Evolutionary conservation across 345 rosid species (phyloP).

Genomic region (Linum trigynum): DNA sequence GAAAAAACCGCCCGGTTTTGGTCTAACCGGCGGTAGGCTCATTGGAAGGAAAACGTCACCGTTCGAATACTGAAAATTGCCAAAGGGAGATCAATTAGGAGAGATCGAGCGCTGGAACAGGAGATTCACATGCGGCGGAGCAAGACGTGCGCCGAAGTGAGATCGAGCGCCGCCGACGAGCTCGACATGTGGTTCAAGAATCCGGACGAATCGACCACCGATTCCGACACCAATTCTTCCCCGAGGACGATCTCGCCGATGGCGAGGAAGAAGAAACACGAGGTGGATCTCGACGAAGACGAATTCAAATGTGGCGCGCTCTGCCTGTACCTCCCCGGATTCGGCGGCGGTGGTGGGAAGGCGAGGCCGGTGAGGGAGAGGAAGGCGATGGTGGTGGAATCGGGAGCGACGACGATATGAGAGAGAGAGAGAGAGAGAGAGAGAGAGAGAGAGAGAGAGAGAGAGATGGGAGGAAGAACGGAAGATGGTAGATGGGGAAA

Average conservation of each 20-base stretch:
- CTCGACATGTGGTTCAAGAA: conserved; percentile 40
- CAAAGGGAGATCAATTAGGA: too few species aligned
- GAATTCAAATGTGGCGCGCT: conserved; percentile 67
- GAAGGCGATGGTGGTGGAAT: conserved; percentile 12
- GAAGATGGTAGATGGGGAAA: too few species aligned
- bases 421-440: too few species aligned
- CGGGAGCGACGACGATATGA: neutral
- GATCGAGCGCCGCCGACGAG: conserved; percentile 39
- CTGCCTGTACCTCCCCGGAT: conserved; percentile 71
- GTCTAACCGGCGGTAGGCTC: too few species aligned
- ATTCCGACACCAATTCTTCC: conserved; percentile 14
- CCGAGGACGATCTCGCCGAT: neutral
- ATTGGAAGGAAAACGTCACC: too few species aligned
- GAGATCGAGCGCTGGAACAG: conserved; percentile 16
- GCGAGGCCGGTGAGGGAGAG: conserved; percentile 45
- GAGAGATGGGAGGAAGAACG: too few species aligned
- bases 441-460: too few species aligned
- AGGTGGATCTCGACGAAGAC: conserved; percentile 21
- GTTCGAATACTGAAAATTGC: too few species aligned
- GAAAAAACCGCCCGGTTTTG: too few species aligned
- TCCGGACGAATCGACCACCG: conserved; percentile 20
- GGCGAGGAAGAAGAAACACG: conserved; percentile 16
- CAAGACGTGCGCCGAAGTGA: conserved; percentile 67
- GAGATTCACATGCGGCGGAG: conserved; percentile 35
- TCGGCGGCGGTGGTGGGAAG: conserved; percentile 27